Conservation (phyloP, 768 basidiomycete genomes). For the Phanerochaete carnosa region DNA sequence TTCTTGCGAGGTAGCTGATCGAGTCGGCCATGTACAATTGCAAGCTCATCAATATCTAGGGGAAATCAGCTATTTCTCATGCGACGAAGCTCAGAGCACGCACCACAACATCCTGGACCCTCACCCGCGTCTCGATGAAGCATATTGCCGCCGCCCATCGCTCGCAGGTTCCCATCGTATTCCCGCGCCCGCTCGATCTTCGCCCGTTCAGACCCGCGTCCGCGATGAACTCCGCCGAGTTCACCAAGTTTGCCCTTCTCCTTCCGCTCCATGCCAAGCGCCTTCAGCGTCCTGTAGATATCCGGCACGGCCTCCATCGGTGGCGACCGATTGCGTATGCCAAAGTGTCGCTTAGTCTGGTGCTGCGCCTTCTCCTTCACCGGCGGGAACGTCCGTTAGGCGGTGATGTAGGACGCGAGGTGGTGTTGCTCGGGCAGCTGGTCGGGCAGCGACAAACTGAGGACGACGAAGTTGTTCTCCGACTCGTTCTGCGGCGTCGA, state of each 20-base stretch:
- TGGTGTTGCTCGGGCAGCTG: constrained; percentile 64
- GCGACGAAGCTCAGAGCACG: constrained; percentile 23
- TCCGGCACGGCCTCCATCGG: constrained; percentile 99
- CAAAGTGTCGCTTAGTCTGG: constrained; percentile 95
- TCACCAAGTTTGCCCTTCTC: constrained; percentile 80
- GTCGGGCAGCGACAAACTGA: constrained; percentile 80
- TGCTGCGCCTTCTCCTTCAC: constrained; percentile 65
- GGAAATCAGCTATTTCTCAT: constrained; percentile 3
- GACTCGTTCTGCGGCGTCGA: constrained; percentile 41
- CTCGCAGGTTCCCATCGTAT: constrained; percentile 59
- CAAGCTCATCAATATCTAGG: constrained; percentile 91
- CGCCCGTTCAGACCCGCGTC: constrained; percentile 31
- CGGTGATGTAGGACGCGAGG: constrained; percentile 63
- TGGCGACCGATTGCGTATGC: constrained; percentile 88
- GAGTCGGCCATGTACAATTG: constrained; percentile 96
- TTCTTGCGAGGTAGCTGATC: constrained; percentile 94
- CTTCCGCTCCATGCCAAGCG: constrained; percentile 96
- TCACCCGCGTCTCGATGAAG: constrained; percentile 89
- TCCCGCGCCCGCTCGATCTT: constrained; percentile 62
- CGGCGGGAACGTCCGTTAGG: constrained; percentile 36
- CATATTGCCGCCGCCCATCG: constrained; percentile 77
- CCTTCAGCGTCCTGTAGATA: constrained; percentile 90
- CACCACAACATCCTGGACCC: constrained; percentile 91
- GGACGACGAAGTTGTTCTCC: constrained; percentile 75
- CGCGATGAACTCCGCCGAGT: constrained; percentile 47